Evolutionary conservation across 306 rosid species (phyloP), one percentile per base, ranked within the genome.

Genomic region (Carpinus fangiana): DNA sequence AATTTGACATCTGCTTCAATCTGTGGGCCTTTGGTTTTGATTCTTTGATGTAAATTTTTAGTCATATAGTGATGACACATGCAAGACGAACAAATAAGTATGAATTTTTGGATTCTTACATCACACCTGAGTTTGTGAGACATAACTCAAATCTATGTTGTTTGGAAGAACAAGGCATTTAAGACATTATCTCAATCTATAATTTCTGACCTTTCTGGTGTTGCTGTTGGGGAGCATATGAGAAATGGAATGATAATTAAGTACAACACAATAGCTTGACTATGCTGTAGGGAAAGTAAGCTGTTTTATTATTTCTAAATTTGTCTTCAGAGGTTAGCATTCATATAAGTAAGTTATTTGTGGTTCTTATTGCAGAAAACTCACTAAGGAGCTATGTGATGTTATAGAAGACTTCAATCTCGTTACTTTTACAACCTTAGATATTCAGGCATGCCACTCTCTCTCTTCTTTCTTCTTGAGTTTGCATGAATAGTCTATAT

Each of bases 351-450:
- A 48, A 72, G 26, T 13, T 71, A 61, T 34, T 79, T 28, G 18
- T 78, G 59, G 47, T 78, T 57, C 28, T 43, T 60, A 66, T 84
- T 90, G 87, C 93, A 95, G 98, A 88, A 95, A 95, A 86, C 97
- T 95, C 72, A 95, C 98, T 4, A 90, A 95, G 86, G 97, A 89
- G 88, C 88, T 95, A 64, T 95, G 98, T 84, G 98, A 88, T 51
- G 96, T 95, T 48, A 36, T 95, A 76, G 98, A 95, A 68, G 78
- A 87, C 82, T 92, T 36, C 73, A 41, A 93, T 82, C 83, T 88
- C 64, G 98, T 95, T 82, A 87, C 77, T 73, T 95, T 95, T 84
- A 67, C 98, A 52, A 92, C 98, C 77, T 89, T 95, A 72, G 98
- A 95, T 86, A 95, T 95, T 81, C 98, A 92, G 98, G 98, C 82